Evolutionary conservation across 1,284 basidiomycete species (phyloP).

Genomic region (Ganoderma sinense): DNA sequence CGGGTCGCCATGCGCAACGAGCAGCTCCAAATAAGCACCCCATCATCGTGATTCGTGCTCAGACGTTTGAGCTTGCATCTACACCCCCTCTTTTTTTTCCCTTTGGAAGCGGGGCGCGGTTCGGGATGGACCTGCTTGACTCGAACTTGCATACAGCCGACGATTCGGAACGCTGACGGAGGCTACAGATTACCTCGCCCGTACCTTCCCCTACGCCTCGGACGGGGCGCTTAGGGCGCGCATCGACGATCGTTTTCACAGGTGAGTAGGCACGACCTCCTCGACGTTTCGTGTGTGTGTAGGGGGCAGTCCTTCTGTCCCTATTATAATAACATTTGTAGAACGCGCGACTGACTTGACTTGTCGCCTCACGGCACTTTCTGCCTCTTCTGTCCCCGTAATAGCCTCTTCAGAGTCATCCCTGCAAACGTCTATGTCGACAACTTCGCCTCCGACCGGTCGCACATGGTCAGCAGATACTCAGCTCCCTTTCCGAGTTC

Average conservation of each 20-base stretch:
- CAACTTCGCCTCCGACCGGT: conserved; percentile 78
- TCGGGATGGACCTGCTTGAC: background rate
- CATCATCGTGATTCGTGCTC: background rate
- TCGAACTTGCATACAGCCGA: background rate
- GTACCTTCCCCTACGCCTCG: conserved; percentile 56
- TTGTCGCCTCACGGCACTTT: no score
- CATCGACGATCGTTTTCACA: conserved; percentile 48
- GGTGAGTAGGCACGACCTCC: conserved; percentile 44
- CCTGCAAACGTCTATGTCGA: conserved; percentile 58
- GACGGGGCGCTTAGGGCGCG: conserved; percentile 33
- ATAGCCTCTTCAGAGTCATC: conserved; percentile 56
- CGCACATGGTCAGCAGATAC: conserved; percentile 69
- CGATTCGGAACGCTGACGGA: background rate
- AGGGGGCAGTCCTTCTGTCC: no score
- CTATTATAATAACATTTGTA: background rate
- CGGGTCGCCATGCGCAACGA: background rate
- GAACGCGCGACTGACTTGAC: no score
- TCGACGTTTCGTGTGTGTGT: background rate
- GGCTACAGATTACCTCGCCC: conserved; percentile 57
- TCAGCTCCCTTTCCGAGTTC: background rate
- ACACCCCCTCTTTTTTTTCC: background rate
- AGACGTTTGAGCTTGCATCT: background rate
- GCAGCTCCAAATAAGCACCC: background rate
- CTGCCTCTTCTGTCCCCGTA: background rate
- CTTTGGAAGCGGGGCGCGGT: no score